Percentiles rank a stretch among this genome's conserved stretches.
phyloP scores from a whole-genome alignment of 139 green algal genomes.

The Dunaliella sp. region DNA sequence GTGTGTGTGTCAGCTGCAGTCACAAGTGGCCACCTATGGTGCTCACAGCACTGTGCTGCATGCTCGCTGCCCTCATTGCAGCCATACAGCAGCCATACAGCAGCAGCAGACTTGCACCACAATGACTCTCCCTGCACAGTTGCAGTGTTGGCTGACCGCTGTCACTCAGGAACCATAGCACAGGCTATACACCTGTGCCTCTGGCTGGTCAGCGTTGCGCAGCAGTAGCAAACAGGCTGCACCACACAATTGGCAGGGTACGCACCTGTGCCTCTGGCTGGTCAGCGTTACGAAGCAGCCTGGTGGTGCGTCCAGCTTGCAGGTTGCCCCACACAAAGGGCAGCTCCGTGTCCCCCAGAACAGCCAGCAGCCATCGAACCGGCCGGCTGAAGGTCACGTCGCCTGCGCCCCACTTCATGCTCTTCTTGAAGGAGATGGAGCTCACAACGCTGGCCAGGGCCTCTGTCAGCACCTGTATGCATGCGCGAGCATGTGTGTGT shows the following conservation, averaged over 20 bases:
- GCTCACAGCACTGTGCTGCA: no score
- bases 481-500: background rate
- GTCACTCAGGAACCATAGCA: no score
- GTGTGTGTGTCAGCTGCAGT: no score
- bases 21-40: no score
- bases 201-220: conserved; percentile 49
- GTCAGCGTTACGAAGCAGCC: conserved; percentile 65
- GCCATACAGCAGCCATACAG: no score
- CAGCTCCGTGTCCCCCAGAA: conserved; percentile 80
- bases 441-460: conserved; percentile 75
- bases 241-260: conserved; percentile 49
- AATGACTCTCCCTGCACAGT: no score
- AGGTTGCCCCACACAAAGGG: conserved; percentile 66
- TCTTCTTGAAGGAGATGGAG: conserved; percentile 81
- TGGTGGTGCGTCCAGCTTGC: conserved; percentile 49
- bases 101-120: no score
- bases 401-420: conserved; percentile 84
- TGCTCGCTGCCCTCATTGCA: no score
- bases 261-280: conserved; percentile 32
- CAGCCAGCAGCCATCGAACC: conserved; percentile 90
- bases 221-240: conserved; percentile 58
- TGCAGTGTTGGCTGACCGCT: no score
- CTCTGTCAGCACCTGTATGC: conserved; percentile 63
- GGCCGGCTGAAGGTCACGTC: conserved; percentile 80
- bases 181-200: conserved; percentile 21